Base-by-base conservation (phyloP, 2,329 filamentous ascomycete species). In the Chrysoporthe cubensis region DNA sequence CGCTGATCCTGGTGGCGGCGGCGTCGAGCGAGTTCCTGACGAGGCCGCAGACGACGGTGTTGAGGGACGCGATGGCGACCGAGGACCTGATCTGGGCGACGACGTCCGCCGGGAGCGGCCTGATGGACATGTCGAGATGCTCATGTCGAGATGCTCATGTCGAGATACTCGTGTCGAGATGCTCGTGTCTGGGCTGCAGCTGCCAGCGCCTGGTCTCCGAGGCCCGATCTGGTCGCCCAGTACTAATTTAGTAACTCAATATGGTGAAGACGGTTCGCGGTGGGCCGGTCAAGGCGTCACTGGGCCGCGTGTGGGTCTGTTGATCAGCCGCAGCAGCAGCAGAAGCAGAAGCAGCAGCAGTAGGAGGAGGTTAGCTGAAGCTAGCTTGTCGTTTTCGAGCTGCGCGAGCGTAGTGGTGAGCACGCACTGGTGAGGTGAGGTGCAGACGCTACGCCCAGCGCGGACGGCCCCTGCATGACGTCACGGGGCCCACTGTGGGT, bases 21-120 rank as follows among this genome's bases (percentile, higher is more conserved):
- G 94, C 93, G 81, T 99, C 96, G 14, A 99, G 83, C 0, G 93
- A 88, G 77, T 99, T 99, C 76, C 91, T 88, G 37, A 96, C 73
- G 11, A 98, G 84, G 58, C 91, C 92, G 66, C 88, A 82, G 16
- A 92, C 81, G 4, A 92, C 93, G 37, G 81, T 86, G 72, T 90
- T 90, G 43, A 98, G 82, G 57, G 89, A 91, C 1, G 89, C 91
- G 72, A 98, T 90, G 66, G 86, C 83, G n/a, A 88, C 88, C 0
- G 95, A 96, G 0, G 95, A 97, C 76, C 90, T 92, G 80, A 99
- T 90, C 76, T 94, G 92, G 60, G 90, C 87, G 73, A 89, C 84
- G 66, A 91, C 92, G 72, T 91, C 84, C 48, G 86, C 80, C 14
- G 93, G 91, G 69, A 97, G 84, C 62, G 84, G 88, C 71, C 84